Conservation (phyloP, 2,329 filamentous ascomycete genomes). For the Epichloe coenophiala region DNA sequence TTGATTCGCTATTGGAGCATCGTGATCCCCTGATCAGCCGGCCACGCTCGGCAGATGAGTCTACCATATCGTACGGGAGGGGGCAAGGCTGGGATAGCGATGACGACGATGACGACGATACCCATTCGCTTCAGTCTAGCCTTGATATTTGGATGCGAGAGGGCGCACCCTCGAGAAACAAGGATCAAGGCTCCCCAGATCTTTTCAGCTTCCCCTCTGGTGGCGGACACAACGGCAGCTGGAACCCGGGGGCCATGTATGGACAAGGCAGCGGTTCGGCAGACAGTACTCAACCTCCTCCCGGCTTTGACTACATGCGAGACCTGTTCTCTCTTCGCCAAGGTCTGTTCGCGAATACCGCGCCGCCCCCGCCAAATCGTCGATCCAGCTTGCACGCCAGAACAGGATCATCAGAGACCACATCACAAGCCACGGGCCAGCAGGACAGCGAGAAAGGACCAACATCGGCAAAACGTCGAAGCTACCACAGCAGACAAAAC, state of each 20-base stretch:
- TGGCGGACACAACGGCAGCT: slow-evolving; percentile 21
- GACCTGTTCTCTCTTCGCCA: slow-evolving; percentile 31
- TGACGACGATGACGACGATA: slow-evolving; percentile 27
- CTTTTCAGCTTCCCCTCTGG: slow-evolving; percentile 39
- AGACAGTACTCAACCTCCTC: slow-evolving; percentile 13
- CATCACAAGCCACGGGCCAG: slow-evolving; percentile 8
- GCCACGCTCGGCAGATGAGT: slow-evolving; percentile 34
- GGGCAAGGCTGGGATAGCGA: slow-evolving; percentile 32
- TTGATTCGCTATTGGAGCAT: slow-evolving; percentile 9
- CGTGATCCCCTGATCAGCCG: slow-evolving; percentile 18
- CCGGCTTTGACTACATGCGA: slow-evolving; percentile 28
- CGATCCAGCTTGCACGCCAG: slow-evolving; percentile 40
- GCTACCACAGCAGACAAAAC: slow-evolving; percentile 11
- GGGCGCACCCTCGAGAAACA: slow-evolving; percentile 25
- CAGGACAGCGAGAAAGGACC: neutral
- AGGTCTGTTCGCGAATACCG: slow-evolving; percentile 23
- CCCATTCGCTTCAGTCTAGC: slow-evolving; percentile 32
- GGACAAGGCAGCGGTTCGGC: slow-evolving; percentile 15
- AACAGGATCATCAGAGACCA: slow-evolving; percentile 20
- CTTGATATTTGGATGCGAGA: slow-evolving; percentile 47
- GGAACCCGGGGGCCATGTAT: slow-evolving; percentile 36
- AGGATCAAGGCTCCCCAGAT: slow-evolving; percentile 31
- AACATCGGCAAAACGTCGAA: slow-evolving; percentile 11
- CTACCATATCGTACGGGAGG: slow-evolving; percentile 26
- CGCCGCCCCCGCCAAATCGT: slow-evolving; percentile 36